Evolutionary conservation across 371 early-diverging fungal genomes (phyloP).

Genomic region (Umbelopsis sp.): DNA sequence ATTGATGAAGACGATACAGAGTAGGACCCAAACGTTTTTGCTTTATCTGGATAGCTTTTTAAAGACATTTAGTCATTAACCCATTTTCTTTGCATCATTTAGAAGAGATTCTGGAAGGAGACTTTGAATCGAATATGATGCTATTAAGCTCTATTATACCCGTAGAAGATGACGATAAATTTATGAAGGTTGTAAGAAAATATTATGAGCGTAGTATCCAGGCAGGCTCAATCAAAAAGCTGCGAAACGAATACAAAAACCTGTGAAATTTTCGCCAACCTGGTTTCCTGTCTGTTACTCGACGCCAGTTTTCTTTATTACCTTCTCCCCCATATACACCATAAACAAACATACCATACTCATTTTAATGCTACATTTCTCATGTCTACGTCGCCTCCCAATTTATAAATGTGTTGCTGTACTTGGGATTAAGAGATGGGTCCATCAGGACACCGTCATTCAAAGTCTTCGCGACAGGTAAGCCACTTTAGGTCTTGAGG

Average conservation of each 20-base stretch:
- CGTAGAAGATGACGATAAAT: constrained; percentile 55
- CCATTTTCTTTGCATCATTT: not conserved
- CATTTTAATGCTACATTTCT: not conserved
- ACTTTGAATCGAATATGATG: constrained; percentile 59
- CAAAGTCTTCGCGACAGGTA: not conserved
- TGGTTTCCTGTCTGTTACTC: not conserved
- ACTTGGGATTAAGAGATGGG: not conserved
- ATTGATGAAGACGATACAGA: constrained; percentile 56
- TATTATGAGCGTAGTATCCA: constrained; percentile 34
- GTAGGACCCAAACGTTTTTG: constrained; percentile 33
- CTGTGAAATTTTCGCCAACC: not conserved
- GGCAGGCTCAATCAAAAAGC: constrained; percentile 15
- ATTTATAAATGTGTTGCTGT: not conserved
- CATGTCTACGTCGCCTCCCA: not conserved
- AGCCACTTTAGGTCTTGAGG: not conserved
- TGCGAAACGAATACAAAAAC: constrained; percentile 28
- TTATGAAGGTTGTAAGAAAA: constrained; percentile 46
- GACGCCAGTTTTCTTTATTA: not conserved
- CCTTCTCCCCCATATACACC: too few relatives aligned
- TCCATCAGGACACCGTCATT: not conserved
- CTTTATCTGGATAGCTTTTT: not conserved
- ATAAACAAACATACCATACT: too few relatives aligned
- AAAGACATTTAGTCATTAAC: not conserved
- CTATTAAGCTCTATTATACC: constrained; percentile 54
- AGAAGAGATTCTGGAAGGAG: constrained; percentile 44